phyloP scores from a whole-genome alignment of 225 moss, liverwort and hornwort genomes.

The Sphagnum tenellum region DNA sequence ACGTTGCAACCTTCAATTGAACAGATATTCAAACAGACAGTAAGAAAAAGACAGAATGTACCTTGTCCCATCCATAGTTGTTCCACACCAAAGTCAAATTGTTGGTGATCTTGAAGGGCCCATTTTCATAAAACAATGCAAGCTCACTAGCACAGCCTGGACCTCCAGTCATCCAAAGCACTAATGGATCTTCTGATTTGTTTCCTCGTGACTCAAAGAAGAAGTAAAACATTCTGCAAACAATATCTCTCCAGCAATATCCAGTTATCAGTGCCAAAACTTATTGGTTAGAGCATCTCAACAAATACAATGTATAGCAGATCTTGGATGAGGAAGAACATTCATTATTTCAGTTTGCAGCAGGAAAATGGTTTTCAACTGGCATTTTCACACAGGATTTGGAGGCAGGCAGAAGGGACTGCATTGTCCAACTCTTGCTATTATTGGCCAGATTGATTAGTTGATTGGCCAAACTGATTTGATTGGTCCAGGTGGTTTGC shows the following conservation, averaged over 20 bases:
- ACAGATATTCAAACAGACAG: neutral
- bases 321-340: neutral
- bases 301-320: constrained; percentile 6
- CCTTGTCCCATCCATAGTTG: constrained; percentile 66
- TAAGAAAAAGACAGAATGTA: constrained; percentile 2
- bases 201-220: constrained; percentile 62
- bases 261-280: no score
- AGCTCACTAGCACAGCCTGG: constrained; percentile 63
- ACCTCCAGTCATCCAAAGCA: constrained; percentile 67
- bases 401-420: no score
- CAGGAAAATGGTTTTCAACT: no score
- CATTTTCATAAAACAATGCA: constrained; percentile 60
- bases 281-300: no score
- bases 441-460: no score
- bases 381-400: no score
- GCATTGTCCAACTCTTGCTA: no score
- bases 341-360: neutral
- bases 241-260: neutral
- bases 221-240: constrained; percentile 59
- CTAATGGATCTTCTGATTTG: constrained; percentile 52
- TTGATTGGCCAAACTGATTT: no score
- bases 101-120: constrained; percentile 51
- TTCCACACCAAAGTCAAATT: constrained; percentile 47
- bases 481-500: no score
- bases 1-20: neutral